These are phyloP conservation scores for Fusarium sp. DNA, from an alignment of 2,329 filamentous ascomycete species.

Conservation along the genomic window DNA sequence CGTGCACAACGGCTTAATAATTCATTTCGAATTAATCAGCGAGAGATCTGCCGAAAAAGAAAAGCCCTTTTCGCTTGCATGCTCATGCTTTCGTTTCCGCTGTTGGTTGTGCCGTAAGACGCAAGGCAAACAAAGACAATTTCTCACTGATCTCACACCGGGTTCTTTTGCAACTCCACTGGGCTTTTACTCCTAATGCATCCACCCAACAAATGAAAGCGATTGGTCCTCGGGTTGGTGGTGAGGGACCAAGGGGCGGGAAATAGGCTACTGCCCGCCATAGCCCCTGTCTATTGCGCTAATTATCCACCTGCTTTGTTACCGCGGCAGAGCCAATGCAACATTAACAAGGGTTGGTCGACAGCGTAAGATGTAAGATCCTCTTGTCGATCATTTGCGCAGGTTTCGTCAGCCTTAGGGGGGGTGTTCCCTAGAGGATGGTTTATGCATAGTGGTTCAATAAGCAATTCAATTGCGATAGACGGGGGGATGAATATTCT, in stretches of 20 bases:
- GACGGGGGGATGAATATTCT: not conserved
- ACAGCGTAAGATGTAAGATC: constrained; percentile 2
- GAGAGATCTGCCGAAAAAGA: constrained; percentile 7
- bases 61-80: constrained; percentile 9
- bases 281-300: constrained; percentile 3
- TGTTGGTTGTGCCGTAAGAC: constrained; percentile 1
- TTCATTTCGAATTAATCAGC: constrained; percentile 18
- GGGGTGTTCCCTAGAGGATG: not conserved
- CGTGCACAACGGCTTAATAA: constrained; percentile 4
- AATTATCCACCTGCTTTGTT: not conserved
- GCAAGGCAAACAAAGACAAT: constrained; percentile 3
- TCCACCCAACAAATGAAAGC: not conserved
- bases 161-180: constrained; percentile 16
- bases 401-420: not conserved
- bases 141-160: constrained; percentile 5
- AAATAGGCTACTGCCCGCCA: not conserved
- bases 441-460: not conserved
- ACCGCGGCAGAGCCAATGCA: constrained; percentile 1
- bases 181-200: not conserved
- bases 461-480: not conserved
- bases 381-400: constrained; percentile 9
- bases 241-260: not conserved
- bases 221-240: constrained; percentile 5
- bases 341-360: constrained; percentile 1
- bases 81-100: not conserved